These are phyloP conservation scores for Calonectria ilicicola DNA, from an alignment of 2,329 filamentous ascomycete species.

Conservation along the genomic window DNA sequence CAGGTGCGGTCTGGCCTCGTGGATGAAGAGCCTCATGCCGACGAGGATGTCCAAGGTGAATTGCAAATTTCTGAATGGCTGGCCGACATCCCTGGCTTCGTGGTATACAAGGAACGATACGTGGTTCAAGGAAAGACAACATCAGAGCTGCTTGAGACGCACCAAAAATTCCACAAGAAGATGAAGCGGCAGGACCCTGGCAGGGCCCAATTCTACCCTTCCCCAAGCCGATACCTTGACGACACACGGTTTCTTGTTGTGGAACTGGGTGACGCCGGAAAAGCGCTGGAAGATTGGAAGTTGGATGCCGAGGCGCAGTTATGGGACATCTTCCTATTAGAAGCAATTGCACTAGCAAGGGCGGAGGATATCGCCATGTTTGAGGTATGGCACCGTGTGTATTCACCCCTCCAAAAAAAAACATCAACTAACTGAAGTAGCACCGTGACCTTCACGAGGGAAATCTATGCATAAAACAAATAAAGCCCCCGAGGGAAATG, in stretches of 20 bases:
- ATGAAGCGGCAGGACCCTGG: conserved; percentile 67
- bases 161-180: conserved; percentile 67
- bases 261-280: conserved; percentile 73
- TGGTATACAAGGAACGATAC: conserved; percentile 74
- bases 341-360: conserved; percentile 69
- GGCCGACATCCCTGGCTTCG: conserved; percentile 73
- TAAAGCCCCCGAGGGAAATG: conserved; percentile 48
- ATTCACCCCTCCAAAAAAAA: not conserved
- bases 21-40: conserved; percentile 68
- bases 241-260: conserved; percentile 71
- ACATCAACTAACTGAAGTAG: conserved; percentile 48
- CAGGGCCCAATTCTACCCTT: conserved; percentile 71
- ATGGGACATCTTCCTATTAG: conserved; percentile 73
- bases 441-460: conserved; percentile 76
- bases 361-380: conserved; percentile 70
- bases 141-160: conserved; percentile 67
- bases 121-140: conserved; percentile 68
- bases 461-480: conserved; percentile 69
- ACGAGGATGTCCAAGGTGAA: conserved; percentile 68
- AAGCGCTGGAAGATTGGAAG: conserved; percentile 69
- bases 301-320: conserved; percentile 62
- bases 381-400: conserved; percentile 59
- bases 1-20: conserved; percentile 66
- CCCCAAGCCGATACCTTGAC: conserved; percentile 69
- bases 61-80: conserved; percentile 73